Conservation (phyloP, 2,329 filamentous ascomycete species). For the Phaeomoniella chlamydospora region DNA sequence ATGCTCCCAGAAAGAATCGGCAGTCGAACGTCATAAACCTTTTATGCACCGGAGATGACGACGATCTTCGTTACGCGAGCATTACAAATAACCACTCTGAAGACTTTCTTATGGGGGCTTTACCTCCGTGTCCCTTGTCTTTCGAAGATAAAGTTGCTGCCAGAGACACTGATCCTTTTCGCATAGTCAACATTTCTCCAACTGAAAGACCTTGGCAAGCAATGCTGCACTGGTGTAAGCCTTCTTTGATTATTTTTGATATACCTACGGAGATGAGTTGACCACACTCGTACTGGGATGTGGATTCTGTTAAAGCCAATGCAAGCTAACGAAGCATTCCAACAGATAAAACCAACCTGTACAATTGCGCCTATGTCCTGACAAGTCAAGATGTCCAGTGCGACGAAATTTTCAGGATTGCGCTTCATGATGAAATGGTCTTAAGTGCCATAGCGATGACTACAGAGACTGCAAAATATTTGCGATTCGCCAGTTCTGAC, state of each 20-base stretch:
- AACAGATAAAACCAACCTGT: background rate
- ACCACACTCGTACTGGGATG: too few relatives aligned
- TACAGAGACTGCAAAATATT: background rate
- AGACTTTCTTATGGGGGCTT: background rate
- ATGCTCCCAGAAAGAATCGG: too few relatives aligned
- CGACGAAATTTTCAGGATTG: background rate
- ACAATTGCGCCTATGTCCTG: background rate
- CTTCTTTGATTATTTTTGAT: too few relatives aligned
- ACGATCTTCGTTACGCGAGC: background rate
- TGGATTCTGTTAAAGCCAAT: too few relatives aligned
- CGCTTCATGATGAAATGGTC: background rate
- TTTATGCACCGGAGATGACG: background rate
- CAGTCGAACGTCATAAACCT: background rate
- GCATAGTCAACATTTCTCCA: background rate
- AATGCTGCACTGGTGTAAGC: background rate
- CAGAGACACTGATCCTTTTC: background rate
- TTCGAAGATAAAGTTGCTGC: background rate
- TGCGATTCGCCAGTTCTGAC: background rate
- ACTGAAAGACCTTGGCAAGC: background rate
- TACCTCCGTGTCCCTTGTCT: background rate
- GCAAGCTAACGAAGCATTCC: too few relatives aligned
- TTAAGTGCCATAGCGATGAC: background rate
- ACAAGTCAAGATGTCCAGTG: background rate
- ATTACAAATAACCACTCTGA: background rate
- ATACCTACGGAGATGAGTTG: too few relatives aligned